These are phyloP conservation scores for Fomitiporia mediterranea DNA, from an alignment of 1,284 basidiomycete genomes.

Conservation along the genomic window DNA sequence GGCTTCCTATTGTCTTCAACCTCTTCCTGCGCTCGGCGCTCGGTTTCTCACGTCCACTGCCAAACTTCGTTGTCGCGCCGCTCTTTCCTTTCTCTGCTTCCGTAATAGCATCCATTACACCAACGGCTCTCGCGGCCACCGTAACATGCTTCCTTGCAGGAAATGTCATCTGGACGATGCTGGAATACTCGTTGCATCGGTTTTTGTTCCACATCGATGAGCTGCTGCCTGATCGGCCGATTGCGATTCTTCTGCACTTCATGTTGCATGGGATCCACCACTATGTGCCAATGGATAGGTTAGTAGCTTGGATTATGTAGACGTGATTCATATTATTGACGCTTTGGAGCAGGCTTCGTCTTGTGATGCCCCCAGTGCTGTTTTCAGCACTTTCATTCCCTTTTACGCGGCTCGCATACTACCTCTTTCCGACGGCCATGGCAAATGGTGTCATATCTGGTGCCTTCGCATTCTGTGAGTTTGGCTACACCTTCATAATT, in stretches of 20 bases:
- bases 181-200: constrained; percentile 95
- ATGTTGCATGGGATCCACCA: constrained; percentile 95
- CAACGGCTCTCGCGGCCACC: constrained; percentile 45
- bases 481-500: constrained; percentile 10
- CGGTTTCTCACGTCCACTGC: constrained; percentile 73
- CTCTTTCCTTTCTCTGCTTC: constrained; percentile 42
- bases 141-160: constrained; percentile 72
- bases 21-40: constrained; percentile 76
- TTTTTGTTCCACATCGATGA: constrained; percentile 98
- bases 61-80: constrained; percentile 51
- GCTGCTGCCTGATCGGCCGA: constrained; percentile 79
- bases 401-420: constrained; percentile 85
- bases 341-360: constrained; percentile 79
- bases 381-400: constrained; percentile 81
- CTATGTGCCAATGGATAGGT: constrained; percentile 95
- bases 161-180: constrained; percentile 89
- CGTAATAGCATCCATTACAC: constrained; percentile 42
- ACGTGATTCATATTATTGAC: constrained; percentile 3
- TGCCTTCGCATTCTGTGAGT: constrained; percentile 84
- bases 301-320: constrained; percentile 25
- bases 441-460: constrained; percentile 95
- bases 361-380: constrained; percentile 95
- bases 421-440: constrained; percentile 77
- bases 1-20: constrained; percentile 85
- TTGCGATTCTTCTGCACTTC: constrained; percentile 87